A percentile compares a stretch with the other conserved stretches of the same genome.
These are phyloP conservation scores for Cyberlindnera mississippiensis DNA, from an alignment of 805 yeast genomes.

Conservation along the genomic window DNA sequence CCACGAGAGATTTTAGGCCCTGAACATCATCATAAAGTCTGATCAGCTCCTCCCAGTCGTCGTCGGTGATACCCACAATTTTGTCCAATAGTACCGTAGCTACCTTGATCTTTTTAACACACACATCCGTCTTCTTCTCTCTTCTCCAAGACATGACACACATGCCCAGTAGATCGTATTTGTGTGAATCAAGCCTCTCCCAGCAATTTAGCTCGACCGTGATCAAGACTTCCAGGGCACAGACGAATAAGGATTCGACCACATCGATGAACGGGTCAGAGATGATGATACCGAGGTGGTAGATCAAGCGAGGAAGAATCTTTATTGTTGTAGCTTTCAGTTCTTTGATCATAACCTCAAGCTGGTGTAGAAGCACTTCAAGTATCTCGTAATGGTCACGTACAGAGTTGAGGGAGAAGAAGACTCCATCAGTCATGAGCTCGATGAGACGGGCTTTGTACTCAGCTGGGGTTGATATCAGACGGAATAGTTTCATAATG, in stretches of 20 bases:
- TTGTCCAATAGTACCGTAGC: constrained; percentile 5
- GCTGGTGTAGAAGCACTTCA: constrained; percentile 10
- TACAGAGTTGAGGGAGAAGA: constrained; percentile 17
- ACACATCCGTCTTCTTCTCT: constrained; percentile 4
- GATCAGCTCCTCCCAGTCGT: constrained; percentile 8
- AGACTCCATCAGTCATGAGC: constrained; percentile 19
- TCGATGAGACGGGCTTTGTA: constrained; percentile 8
- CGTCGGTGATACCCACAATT: constrained; percentile 6
- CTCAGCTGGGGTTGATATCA: neutral
- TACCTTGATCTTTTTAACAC: constrained; percentile 5
- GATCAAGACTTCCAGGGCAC: constrained; percentile 12
- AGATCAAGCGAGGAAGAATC: constrained; percentile 21
- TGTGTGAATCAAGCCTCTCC: constrained; percentile 20
- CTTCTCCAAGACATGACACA: constrained; percentile 14
- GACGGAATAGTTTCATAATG: constrained; percentile 16
- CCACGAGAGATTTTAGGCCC: neutral
- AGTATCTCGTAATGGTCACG: constrained; percentile 20
- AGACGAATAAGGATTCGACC: constrained; percentile 11
- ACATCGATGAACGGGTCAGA: constrained; percentile 24
- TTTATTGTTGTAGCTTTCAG: constrained; percentile 11
- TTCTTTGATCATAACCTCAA: constrained; percentile 4
- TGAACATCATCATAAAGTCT: constrained; percentile 1
- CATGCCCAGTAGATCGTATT: constrained; percentile 23
- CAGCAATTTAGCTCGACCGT: constrained; percentile 20
- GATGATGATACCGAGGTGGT: constrained; percentile 19